phyloP scores from a whole-genome alignment of 306 rosid species.

The Rubus parviflorus region DNA sequence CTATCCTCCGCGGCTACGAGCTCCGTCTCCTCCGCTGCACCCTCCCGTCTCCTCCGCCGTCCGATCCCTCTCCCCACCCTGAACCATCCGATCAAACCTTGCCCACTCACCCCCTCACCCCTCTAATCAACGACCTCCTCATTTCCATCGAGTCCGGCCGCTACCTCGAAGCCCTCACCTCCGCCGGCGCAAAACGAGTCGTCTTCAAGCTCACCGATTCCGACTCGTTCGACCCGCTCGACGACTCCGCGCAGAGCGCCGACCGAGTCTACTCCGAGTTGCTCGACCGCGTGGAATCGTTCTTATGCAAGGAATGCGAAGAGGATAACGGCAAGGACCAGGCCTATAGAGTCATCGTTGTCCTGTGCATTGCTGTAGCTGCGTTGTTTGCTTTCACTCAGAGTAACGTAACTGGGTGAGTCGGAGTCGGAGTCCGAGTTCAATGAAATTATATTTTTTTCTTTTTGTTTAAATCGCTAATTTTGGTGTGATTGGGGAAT shows the following conservation, averaged over 20 bases:
- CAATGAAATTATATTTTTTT: background rate
- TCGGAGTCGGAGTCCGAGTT: background rate
- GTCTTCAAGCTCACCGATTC: conserved; percentile 39
- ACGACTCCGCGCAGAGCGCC: conserved; percentile 36
- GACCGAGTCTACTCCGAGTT: conserved; percentile 56
- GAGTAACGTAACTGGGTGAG: conserved; percentile 74
- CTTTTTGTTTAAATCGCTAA: background rate
- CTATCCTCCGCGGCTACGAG: conserved; percentile 53
- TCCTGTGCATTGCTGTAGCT: conserved; percentile 63
- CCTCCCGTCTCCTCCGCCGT: conserved; percentile 30
- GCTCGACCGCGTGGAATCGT: conserved; percentile 55
- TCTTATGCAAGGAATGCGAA: conserved; percentile 36
- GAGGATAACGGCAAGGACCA: conserved; percentile 32
- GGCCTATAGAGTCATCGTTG: conserved; percentile 40
- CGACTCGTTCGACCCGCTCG: conserved; percentile 30
- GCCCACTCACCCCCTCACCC: conserved; percentile 22
- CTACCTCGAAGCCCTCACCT: conserved; percentile 50
- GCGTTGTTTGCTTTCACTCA: conserved; percentile 68
- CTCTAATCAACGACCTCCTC: conserved; percentile 43
- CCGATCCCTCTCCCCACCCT: conserved; percentile 13
- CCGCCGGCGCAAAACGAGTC: conserved; percentile 43
- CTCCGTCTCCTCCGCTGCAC: conserved; percentile 81
- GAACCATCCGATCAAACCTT: conserved; percentile 17
- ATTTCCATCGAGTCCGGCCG: conserved; percentile 56
- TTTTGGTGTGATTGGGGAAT: conserved; percentile 1